These are phyloP conservation scores for Annulohypoxylon nitens DNA, from an alignment of 495 filamentous ascomycete genomes.

Conservation along the genomic window DNA sequence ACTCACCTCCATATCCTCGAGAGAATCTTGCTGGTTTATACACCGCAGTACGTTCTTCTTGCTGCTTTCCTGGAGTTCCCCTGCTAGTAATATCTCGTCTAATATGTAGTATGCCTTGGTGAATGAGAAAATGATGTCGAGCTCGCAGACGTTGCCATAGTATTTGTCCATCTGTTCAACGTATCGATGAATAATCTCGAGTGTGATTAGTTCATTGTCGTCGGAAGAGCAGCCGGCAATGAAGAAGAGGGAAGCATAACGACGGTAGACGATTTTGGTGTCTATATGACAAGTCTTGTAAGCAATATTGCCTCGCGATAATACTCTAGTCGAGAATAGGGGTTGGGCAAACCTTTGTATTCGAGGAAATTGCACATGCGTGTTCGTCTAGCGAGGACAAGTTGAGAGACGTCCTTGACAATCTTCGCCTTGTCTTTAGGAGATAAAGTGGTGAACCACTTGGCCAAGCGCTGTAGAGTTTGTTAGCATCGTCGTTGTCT, in stretches of 20 bases:
- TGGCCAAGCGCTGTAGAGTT: constrained; percentile 85
- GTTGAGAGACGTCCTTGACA: constrained; percentile 98
- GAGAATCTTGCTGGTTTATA: constrained; percentile 92
- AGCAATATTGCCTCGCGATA: constrained; percentile 22
- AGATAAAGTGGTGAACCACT: constrained; percentile 99
- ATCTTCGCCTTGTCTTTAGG: constrained; percentile 99
- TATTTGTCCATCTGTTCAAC: constrained; percentile 99
- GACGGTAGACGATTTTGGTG: constrained; percentile 97
- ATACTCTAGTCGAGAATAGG: constrained; percentile 16
- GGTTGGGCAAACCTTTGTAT: constrained; percentile 83
- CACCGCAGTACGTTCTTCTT: constrained; percentile 98
- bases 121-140: constrained; percentile 99
- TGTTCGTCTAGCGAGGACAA: constrained; percentile 93
- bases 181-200: constrained; percentile 98
- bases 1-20: constrained; percentile 98
- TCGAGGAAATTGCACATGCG: constrained; percentile 99
- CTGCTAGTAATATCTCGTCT: constrained; percentile 94
- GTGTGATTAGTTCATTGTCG: constrained; percentile 97
- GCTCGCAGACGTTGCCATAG: constrained; percentile 99
- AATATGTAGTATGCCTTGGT: constrained; percentile 99
- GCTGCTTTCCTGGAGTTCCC: constrained; percentile 98
- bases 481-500: constrained; percentile 47
- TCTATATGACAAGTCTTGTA: constrained; percentile 65
- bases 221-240: constrained; percentile 95
- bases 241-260: constrained; percentile 99